Evolutionary conservation across 352 stramenopile genomes (phyloP).

Genomic region (Globisporangium recalcitrans): DNA sequence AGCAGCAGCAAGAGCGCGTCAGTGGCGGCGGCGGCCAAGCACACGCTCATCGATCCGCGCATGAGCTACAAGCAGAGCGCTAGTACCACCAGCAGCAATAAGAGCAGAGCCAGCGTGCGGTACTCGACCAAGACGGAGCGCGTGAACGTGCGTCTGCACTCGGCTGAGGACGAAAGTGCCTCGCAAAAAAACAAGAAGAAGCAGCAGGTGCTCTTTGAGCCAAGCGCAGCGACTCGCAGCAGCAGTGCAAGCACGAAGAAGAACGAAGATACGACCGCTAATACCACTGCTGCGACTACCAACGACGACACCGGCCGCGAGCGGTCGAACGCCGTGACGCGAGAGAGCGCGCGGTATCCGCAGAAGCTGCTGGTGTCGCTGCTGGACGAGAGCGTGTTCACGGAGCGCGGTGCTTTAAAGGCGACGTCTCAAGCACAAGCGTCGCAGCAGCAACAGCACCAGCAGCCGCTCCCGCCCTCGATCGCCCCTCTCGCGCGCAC

Average conservation of each 20-base stretch:
- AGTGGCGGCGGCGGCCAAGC: not conserved
- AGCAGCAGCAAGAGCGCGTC: not conserved
- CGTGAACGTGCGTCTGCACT: conserved; percentile 17
- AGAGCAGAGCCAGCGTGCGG: not conserved
- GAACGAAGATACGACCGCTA: conserved; percentile 18
- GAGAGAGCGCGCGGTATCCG: conserved; percentile 12
- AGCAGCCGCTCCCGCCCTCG: conserved; percentile 1
- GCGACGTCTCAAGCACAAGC: not conserved
- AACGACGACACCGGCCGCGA: conserved; percentile 6
- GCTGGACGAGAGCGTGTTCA: conserved; percentile 22
- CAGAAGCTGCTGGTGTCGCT: conserved; percentile 25
- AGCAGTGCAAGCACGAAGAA: conserved; percentile 13
- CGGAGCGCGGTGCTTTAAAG: conserved; percentile 1
- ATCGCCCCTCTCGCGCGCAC: conserved; percentile 10
- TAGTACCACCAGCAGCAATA: not conserved
- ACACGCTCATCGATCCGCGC: conserved; percentile 17
- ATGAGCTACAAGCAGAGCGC: conserved; percentile 9
- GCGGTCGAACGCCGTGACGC: conserved; percentile 10
- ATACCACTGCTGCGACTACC: conserved; percentile 14
- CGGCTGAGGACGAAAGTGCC: conserved; percentile 16
- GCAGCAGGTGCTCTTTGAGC: not conserved
- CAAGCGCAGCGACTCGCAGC: not conserved
- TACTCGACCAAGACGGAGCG: not conserved
- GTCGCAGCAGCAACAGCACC: not conserved
- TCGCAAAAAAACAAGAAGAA: conserved; percentile 7